These are phyloP conservation scores for Trichoderma simmonsii DNA, from an alignment of 2,329 filamentous ascomycete genomes.

Conservation along the genomic window DNA sequence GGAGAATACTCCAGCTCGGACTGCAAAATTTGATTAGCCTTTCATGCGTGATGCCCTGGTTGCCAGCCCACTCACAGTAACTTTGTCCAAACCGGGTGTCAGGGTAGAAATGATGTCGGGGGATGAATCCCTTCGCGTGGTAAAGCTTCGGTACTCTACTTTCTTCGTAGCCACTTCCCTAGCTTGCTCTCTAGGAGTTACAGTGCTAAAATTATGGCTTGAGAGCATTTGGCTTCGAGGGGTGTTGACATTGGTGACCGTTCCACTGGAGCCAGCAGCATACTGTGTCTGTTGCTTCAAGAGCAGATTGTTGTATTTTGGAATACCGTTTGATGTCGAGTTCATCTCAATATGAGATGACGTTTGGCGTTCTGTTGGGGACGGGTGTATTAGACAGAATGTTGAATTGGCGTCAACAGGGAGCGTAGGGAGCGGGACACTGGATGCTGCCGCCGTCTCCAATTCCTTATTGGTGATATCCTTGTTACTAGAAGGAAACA, in stretches of 20 bases:
- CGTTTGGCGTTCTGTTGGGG: conserved; percentile 38
- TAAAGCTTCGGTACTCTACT: neutral
- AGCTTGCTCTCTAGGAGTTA: conserved; percentile 13
- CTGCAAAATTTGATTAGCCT: neutral
- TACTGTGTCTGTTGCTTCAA: conserved; percentile 1
- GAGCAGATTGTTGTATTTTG: conserved; percentile 7
- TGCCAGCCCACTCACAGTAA: neutral
- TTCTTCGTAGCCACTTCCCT: conserved; percentile 6
- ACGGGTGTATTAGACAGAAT: conserved; percentile 34
- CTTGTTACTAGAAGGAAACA: conserved; percentile 26
- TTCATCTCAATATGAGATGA: conserved; percentile 34
- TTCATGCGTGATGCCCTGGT: neutral
- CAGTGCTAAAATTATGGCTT: conserved; percentile 27
- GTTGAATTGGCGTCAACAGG: conserved; percentile 29
- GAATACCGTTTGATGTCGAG: conserved; percentile 21
- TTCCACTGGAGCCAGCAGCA: conserved; percentile 30
- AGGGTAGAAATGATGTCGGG: conserved; percentile 21
- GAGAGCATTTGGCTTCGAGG: conserved; percentile 29
- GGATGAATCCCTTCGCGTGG: conserved; percentile 19
- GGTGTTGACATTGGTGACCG: conserved; percentile 37
- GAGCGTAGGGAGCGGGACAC: conserved; percentile 17
- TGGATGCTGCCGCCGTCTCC: conserved; percentile 9
- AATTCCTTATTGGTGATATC: conserved; percentile 12
- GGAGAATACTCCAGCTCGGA: neutral
- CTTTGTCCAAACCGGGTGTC: neutral